Base-by-base conservation (phyloP, 2,329 filamentous ascomycete genomes). In the Xylariaceae sp. region DNA sequence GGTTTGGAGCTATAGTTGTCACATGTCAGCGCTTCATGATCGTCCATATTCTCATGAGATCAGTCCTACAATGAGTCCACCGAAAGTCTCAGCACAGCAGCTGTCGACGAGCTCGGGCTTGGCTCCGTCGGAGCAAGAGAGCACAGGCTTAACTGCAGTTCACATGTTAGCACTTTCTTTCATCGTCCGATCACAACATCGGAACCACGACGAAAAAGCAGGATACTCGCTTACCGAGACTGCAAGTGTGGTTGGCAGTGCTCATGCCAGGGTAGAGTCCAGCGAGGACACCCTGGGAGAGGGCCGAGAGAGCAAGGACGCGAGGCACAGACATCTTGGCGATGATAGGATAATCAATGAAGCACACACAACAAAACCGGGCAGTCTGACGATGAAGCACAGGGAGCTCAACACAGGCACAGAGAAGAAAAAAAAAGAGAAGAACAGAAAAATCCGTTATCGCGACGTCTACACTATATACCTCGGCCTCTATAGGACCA, bases 41-140 rank as follows among this genome's bases (percentile, higher is more conserved):
- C 3, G n/a, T 23, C 44, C 2, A 15, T n/a, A 4, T 48, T 1
- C 39, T 52, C 18, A 30, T 30, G 7, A 8, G 47, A 17, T 2
- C 8, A 8, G 39, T 3, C 72, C 62, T 65, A 77, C 73, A 37
- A 88, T 68, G 4, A 88, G 76, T 3, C 85, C 85, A 34, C 85
- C 85, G 65, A 76, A 87, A 0, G 85, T 88, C 74, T 88, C 85
- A 13, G 78, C 77, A 66, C 85, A 88, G 77, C 85, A 88, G 1
- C 80, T 80, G 67, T 88, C 84, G 39, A 82, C 80, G 56, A 75
- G 69, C 39, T 66, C 72, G 1, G 75, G 76, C 23, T 73, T 71
- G 4, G 79, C 80, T 1, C 72, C 68, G 17, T 72, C 65, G 0
- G 79, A 81, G 72, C 82, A 84, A 1, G 81, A 84, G 37, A 80